These are phyloP conservation scores for Pyricularia sp. DNA, from an alignment of 2,329 filamentous ascomycete species.

Conservation along the genomic window DNA sequence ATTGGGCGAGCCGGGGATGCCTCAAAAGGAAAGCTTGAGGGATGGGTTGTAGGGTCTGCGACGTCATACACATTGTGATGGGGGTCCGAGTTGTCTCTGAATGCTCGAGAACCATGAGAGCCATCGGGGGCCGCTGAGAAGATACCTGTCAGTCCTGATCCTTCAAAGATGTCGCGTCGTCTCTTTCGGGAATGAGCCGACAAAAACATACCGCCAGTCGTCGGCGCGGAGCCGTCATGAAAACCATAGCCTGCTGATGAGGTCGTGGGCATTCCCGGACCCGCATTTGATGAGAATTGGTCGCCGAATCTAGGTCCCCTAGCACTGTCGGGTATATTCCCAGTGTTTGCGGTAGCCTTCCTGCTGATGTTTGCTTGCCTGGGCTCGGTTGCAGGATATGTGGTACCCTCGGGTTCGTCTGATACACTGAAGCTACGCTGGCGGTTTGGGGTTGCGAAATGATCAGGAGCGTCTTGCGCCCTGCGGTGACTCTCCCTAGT, in stretches of 20 bases:
- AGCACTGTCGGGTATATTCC: background rate
- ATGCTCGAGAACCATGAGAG: background rate
- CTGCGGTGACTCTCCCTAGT: slow-evolving; percentile 26
- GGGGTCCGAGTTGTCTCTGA: background rate
- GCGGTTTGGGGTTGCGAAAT: slow-evolving; percentile 13
- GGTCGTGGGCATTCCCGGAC: background rate
- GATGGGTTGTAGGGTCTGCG: background rate
- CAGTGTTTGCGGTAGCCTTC: background rate
- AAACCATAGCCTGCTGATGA: background rate
- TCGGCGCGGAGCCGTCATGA: background rate
- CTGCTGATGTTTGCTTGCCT: background rate
- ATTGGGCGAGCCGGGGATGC: background rate
- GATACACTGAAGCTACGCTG: slow-evolving; percentile 23
- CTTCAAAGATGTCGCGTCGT: background rate
- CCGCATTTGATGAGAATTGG: background rate
- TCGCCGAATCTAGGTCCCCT: background rate
- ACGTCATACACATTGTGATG: slow-evolving; percentile 3
- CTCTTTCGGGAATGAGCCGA: background rate
- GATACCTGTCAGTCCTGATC: background rate
- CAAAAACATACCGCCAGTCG: background rate
- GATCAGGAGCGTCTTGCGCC: slow-evolving; percentile 6
- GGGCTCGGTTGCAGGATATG: slow-evolving; percentile 7
- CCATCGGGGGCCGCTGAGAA: background rate
- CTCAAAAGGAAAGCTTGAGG: background rate
- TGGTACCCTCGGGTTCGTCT: slow-evolving; percentile 18